Conservation (phyloP, 352 stramenopile genomes). For the Aphanomyces invadans region DNA sequence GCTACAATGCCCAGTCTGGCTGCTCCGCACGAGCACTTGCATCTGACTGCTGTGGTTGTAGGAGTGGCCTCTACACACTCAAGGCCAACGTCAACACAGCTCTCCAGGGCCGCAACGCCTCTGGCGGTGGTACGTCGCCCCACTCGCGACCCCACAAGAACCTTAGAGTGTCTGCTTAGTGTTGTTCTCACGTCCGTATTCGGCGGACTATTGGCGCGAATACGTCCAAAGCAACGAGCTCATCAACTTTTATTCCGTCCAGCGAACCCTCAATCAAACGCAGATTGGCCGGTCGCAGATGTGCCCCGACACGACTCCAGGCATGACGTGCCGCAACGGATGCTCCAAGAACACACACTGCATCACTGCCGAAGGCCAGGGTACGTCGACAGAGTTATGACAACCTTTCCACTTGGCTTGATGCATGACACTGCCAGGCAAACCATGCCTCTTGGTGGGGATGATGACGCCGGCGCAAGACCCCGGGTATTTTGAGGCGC, state of each 20-base stretch:
- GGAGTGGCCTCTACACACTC: slow-evolving; percentile 1
- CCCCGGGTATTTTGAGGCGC: slow-evolving; percentile 11
- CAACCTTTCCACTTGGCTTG: too few relatives aligned
- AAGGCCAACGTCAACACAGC: slow-evolving; percentile 6
- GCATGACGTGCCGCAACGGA: too few relatives aligned
- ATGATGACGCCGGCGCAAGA: slow-evolving; percentile 11
- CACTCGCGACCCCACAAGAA: too few relatives aligned
- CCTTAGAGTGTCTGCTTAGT: too few relatives aligned
- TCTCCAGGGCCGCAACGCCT: neutral
- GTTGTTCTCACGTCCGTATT: neutral
- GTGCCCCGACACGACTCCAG: slow-evolving; percentile 8
- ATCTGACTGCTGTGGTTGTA: neutral
- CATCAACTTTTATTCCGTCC: slow-evolving; percentile 17
- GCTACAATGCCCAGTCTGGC: slow-evolving; percentile 5
- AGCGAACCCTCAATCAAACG: slow-evolving; percentile 1
- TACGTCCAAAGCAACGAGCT: neutral
- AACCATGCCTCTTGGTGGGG: slow-evolving; percentile 20
- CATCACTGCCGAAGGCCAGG: neutral
- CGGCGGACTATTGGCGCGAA: slow-evolving; percentile 10
- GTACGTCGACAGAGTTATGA: too few relatives aligned
- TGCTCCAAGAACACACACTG: slow-evolving; percentile 22
- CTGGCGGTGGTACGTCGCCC: neutral
- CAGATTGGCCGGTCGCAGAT: neutral
- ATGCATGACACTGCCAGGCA: too few relatives aligned
- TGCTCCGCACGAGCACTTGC: neutral